Percentiles rank a stretch among this genome's conserved stretches.
These are phyloP conservation scores for Leishmania amazonensis DNA, from an alignment of 208 protist genomes.

Conservation along the genomic window DNA sequence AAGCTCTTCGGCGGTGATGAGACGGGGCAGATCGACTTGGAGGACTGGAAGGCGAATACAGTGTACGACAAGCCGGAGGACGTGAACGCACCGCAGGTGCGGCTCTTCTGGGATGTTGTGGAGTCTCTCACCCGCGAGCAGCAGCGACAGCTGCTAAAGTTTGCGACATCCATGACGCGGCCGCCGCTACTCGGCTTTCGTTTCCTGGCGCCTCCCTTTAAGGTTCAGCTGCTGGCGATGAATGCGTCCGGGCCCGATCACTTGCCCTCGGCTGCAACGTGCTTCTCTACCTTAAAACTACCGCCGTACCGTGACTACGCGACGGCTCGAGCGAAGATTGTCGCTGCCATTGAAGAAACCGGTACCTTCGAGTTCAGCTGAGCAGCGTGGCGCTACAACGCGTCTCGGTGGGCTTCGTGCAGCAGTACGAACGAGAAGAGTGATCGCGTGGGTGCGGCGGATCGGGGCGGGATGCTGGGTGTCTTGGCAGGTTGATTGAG, in stretches of 20 bases:
- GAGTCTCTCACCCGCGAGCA: slow-evolving; percentile 67
- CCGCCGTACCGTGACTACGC: slow-evolving; percentile 78
- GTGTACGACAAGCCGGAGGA: slow-evolving; percentile 81
- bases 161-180: slow-evolving; percentile 83
- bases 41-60: slow-evolving; percentile 88
- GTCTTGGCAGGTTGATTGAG: neutral
- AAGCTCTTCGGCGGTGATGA: slow-evolving; percentile 83
- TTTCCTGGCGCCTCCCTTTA: slow-evolving; percentile 90
- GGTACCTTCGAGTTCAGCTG: slow-evolving; percentile 88
- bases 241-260: slow-evolving; percentile 41
- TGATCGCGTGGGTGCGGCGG: neutral
- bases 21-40: slow-evolving; percentile 78
- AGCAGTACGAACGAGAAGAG: neutral
- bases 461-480: neutral
- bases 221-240: slow-evolving; percentile 67
- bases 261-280: slow-evolving; percentile 92
- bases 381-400: neutral
- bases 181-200: slow-evolving; percentile 93
- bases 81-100: slow-evolving; percentile 46
- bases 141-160: slow-evolving; percentile 86
- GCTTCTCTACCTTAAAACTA: slow-evolving; percentile 94
- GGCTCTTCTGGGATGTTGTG: slow-evolving; percentile 92
- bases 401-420: neutral
- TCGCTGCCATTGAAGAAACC: slow-evolving; percentile 86
- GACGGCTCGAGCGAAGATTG: slow-evolving; percentile 80